Base-by-base conservation (phyloP, 1,139 yeast species). In the Suhomyces kunorum region DNA sequence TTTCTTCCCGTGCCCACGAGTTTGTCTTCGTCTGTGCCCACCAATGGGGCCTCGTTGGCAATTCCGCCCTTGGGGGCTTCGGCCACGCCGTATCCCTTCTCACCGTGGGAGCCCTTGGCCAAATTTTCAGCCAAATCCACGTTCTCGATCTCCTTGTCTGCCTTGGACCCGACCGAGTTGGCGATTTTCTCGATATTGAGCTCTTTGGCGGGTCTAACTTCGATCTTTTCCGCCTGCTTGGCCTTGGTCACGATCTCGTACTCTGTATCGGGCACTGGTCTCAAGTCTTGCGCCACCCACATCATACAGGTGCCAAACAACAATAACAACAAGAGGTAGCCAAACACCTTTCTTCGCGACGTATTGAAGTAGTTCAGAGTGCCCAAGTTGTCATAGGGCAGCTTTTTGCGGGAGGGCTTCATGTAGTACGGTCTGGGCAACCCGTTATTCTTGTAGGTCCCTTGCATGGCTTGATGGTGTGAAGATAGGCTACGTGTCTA, bases 51-150 rank as follows among this genome's bases (percentile, higher is more conserved):
- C 47, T 72, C 78, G 50, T 72, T 72, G 28, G 76, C 78, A 38
- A 71, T 60, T 2, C 78, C 78, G 3, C 78, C 78, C 50, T 68
- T 71, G n/a, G 78, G 77, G 4, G 78, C 78, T 46, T 72, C 76
- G 9, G 54, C 60, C 2, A 72, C 68, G 4, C 76, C 77, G 28
- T 58, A 46, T 1, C 76, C 76, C 34, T 64, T 63, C 38, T 71
- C 70, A 5, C 76, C 77, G 45, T 69, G 68, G 6, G 74, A 63
- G 9, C 70, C 71, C 33, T 61, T 57, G 3, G 73, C 75, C 54
- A 66, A 54, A 48, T 71, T 71, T 9, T 58, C 68, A 0, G 76
- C 75, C 54, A 72, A 66, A 26, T 63, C 74, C 8, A 54, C 47
- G 42, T 61, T 65, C 23, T 56, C 60, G 12, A 49, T 48, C 32